Evolutionary conservation across 2,329 filamentous ascomycete species (phyloP).

Genomic region (Venturiaceae sp.): DNA sequence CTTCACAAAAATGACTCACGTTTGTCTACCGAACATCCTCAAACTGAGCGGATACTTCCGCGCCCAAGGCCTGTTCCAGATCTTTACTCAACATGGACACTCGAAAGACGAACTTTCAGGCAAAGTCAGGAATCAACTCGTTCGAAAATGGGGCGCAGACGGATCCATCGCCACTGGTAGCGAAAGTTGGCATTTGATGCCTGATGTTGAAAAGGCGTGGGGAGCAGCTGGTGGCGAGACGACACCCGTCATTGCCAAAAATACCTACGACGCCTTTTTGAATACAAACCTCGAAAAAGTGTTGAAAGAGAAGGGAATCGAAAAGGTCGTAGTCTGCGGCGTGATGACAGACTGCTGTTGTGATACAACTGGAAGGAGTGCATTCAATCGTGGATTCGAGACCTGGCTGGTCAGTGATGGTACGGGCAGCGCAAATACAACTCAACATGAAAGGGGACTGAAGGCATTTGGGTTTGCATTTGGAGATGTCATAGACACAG

Average conservation of each 20-base stretch:
- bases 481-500: slow-evolving; percentile 23
- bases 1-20: slow-evolving; percentile 25
- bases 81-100: slow-evolving; percentile 33
- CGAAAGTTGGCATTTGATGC: slow-evolving; percentile 23
- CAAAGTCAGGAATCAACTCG: slow-evolving; percentile 26
- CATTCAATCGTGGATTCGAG: slow-evolving; percentile 31
- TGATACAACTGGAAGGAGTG: slow-evolving; percentile 27
- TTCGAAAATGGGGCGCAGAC: slow-evolving; percentile 26
- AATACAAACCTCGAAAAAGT: slow-evolving; percentile 20
- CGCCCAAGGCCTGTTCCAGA: slow-evolving; percentile 15
- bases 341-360: slow-evolving; percentile 34
- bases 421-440: slow-evolving; percentile 23
- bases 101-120: slow-evolving; percentile 20
- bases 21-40: slow-evolving; percentile 25
- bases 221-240: not conserved
- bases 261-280: slow-evolving; percentile 33
- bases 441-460: slow-evolving; percentile 23
- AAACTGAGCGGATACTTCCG: slow-evolving; percentile 21
- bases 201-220: slow-evolving; percentile 12
- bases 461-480: slow-evolving; percentile 25
- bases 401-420: slow-evolving; percentile 31
- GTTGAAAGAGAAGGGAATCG: slow-evolving; percentile 17
- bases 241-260: slow-evolving; percentile 29
- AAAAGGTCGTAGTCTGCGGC: slow-evolving; percentile 27
- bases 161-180: slow-evolving; percentile 23